Evolutionary conservation across 2,329 filamentous ascomycete species (phyloP), one percentile per base, ranked within the genome.

Genomic region (Epichloe elymi): DNA sequence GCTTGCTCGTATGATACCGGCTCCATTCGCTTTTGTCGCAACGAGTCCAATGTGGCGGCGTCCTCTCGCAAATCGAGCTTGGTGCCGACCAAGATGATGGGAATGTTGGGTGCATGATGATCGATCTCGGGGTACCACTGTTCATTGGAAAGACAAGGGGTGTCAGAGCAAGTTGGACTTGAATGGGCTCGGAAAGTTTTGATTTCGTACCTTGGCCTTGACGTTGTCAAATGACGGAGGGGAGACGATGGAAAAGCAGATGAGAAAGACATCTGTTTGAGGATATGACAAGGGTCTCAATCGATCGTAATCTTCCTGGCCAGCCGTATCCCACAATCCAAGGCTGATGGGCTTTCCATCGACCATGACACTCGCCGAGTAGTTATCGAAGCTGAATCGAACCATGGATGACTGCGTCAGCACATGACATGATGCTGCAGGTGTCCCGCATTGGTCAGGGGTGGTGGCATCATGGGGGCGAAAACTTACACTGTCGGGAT

Each of bases 141-240:
- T 35, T 19, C 48, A 26, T 36, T 43, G 3, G 14, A n/a, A n/a
- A 30, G 46, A 15, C 26, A 17, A 37, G 20, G 20, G n/a, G 4
- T 3, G 50, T 50, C 33, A 47, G 44, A 3, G 26, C 30, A 23
- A 20, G 3, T 33, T 17, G 2, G 37, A 3, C 6, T 17, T 35
- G 30, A 33, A 23, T 8, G 23, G 46, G 20, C 5, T 23, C 12
- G 10, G 6, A 20, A 7, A 10, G 14, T 26, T 11, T 15, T 45
- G 15, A 30, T 19, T 20, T 49, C 75, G 59, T 75, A 95, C 90
- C 85, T 97, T 98, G 55, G 90, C 90, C 74, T 89, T 93, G 67
- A 98, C 91, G 81, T 98, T 98, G 72, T 97, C 93, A 65, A 96
- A 97, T 35, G 91, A 96, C 20, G 93, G 88, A 46, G 91, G 91